Percentiles rank a stretch among this genome's conserved stretches.
phyloP scores from a whole-genome alignment of 768 basidiomycete genomes.

The Termitomyces eurrhizus region DNA sequence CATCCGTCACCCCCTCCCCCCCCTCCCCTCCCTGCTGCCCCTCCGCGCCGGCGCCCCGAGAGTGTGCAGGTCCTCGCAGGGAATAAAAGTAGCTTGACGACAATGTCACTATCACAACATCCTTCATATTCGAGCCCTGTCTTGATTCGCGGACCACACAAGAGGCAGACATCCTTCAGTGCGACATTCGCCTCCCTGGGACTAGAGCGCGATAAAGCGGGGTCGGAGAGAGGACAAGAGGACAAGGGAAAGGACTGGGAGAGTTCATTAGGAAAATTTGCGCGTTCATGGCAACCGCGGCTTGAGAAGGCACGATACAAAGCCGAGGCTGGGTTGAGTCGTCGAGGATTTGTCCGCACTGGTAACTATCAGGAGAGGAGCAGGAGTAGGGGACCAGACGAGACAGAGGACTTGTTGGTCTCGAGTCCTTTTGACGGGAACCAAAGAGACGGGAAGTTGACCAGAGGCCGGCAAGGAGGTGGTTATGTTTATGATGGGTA shows the following conservation, averaged over 20 bases:
- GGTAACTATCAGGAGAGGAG: constrained; percentile 19
- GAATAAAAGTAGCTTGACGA: neutral
- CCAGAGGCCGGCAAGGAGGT: constrained; percentile 1
- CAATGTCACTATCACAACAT: constrained; percentile 1
- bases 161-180: constrained; percentile 7
- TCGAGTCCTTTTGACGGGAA: neutral
- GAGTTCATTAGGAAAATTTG: constrained; percentile 11
- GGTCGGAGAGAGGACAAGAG: constrained; percentile 10
- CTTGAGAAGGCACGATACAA: constrained; percentile 66
- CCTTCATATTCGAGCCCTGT: constrained; percentile 11
- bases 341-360: constrained; percentile 51
- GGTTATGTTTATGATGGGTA: constrained; percentile 14
- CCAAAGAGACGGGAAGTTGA: neutral
- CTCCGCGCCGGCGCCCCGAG: constrained; percentile 54
- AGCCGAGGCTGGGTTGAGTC: constrained; percentile 64
- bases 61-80: constrained; percentile 48
- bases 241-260: constrained; percentile 7
- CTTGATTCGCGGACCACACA: neutral
- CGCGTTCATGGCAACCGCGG: constrained; percentile 42
- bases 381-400: constrained; percentile 10
- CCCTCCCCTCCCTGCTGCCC: constrained; percentile 33
- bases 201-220: constrained; percentile 6
- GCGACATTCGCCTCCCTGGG: constrained; percentile 6
- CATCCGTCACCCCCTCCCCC: constrained; percentile 28
- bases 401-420: constrained; percentile 16